These are phyloP conservation scores for Neurospora crassa DNA, from an alignment of 2,329 filamentous ascomycete species.

Conservation along the genomic window DNA sequence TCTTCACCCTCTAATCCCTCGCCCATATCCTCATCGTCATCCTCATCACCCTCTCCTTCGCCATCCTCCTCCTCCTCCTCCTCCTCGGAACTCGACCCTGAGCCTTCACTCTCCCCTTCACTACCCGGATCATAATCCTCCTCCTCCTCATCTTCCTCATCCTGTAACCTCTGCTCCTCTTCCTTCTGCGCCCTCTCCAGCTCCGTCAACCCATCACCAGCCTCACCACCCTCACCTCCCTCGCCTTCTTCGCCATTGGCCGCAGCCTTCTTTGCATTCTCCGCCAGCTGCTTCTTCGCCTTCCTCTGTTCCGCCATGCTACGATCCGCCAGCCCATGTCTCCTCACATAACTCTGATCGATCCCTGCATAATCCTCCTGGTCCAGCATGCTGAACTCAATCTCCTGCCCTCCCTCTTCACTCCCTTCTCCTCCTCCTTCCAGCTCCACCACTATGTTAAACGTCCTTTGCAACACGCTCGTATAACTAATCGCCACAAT, in stretches of 20 bases:
- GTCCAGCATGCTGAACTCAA: constrained; percentile 61
- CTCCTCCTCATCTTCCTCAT: constrained; percentile 55
- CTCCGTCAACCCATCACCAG: constrained; percentile 34
- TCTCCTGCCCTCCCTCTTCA: constrained; percentile 43
- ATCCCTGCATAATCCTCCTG: constrained; percentile 58
- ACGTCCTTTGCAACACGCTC: constrained; percentile 57
- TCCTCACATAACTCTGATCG: constrained; percentile 50
- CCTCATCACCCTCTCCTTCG: constrained; percentile 32
- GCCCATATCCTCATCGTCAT: constrained; percentile 25
- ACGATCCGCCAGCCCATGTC: constrained; percentile 52
- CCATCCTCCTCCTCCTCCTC: constrained; percentile 42
- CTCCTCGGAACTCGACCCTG: constrained; percentile 39
- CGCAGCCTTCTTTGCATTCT: constrained; percentile 43
- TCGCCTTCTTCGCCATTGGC: constrained; percentile 24
- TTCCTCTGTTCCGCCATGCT: constrained; percentile 61
- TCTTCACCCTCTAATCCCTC: constrained; percentile 12
- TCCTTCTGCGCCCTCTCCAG: constrained; percentile 41
- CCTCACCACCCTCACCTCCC: constrained; percentile 25
- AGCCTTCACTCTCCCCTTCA: constrained; percentile 50
- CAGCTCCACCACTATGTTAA: constrained; percentile 57
- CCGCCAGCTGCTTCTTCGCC: constrained; percentile 51
- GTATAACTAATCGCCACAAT: constrained; percentile 58
- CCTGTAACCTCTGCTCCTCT: constrained; percentile 42
- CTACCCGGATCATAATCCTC: constrained; percentile 58
- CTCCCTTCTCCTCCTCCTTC: constrained; percentile 29